Evolutionary conservation across 805 yeast species (phyloP).

Genomic region (Metschnikowia santaceciliae): DNA sequence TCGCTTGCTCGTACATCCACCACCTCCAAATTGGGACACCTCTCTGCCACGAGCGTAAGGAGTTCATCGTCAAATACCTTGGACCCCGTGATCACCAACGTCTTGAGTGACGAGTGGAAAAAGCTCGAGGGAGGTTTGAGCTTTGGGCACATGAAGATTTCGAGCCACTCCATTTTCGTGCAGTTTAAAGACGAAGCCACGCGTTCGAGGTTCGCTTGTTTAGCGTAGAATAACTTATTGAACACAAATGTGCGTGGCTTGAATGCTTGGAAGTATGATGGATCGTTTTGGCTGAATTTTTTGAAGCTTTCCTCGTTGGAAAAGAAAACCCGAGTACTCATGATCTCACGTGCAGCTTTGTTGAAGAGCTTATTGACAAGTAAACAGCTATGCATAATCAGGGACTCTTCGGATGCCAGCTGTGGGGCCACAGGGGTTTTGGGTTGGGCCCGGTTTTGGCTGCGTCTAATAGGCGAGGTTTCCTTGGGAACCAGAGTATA

Average conservation of each 20-base stretch:
- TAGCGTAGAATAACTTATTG: slow-evolving; percentile 57
- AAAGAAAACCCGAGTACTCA: slow-evolving; percentile 56
- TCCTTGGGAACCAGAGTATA: slow-evolving; percentile 57
- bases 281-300: slow-evolving; percentile 22
- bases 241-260: slow-evolving; percentile 50
- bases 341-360: slow-evolving; percentile 48
- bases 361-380: slow-evolving; percentile 69
- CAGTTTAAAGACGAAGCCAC: slow-evolving; percentile 41
- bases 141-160: slow-evolving; percentile 78
- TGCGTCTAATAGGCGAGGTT: slow-evolving; percentile 54
- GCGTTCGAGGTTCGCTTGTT: slow-evolving; percentile 51
- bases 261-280: slow-evolving; percentile 6
- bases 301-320: slow-evolving; percentile 44
- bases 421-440: not conserved
- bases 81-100: slow-evolving; percentile 68
- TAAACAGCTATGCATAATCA: slow-evolving; percentile 55
- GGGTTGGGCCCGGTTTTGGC: slow-evolving; percentile 25
- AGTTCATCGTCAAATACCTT: slow-evolving; percentile 57
- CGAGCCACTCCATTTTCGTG: slow-evolving; percentile 59
- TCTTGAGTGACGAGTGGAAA: slow-evolving; percentile 28
- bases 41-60: slow-evolving; percentile 47
- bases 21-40: slow-evolving; percentile 56
- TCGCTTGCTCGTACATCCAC: slow-evolving; percentile 86
- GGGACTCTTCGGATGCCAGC: not conserved
- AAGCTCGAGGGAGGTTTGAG: slow-evolving; percentile 48